A percentile compares a stretch with the other conserved stretches of the same genome.
Evolutionary conservation across 345 rosid genomes (phyloP).

Genomic region (Eucalyptus camaldulensis): DNA sequence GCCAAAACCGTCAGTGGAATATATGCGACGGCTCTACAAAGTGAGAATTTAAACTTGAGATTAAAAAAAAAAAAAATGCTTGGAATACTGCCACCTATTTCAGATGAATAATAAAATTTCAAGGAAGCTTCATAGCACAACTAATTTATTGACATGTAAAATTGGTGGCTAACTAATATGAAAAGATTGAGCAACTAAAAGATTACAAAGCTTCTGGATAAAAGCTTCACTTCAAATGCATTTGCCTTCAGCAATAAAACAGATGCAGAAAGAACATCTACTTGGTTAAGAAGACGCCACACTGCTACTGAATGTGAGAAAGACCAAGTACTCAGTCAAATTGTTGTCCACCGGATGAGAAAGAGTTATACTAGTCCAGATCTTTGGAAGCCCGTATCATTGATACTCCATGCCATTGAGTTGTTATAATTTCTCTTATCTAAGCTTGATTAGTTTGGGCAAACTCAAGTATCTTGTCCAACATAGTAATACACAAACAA

Average conservation of each 20-base stretch:
- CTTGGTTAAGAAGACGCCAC: neutral
- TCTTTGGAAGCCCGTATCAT: neutral
- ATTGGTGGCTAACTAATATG: neutral
- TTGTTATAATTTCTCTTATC: neutral
- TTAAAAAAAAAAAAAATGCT: neutral
- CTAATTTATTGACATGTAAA: neutral
- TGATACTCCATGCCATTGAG: neutral
- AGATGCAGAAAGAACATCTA: neutral
- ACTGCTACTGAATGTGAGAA: neutral
- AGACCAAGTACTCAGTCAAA: neutral
- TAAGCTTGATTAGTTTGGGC: neutral
- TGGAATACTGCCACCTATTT: neutral
- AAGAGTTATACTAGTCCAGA: neutral
- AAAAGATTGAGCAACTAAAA: neutral
- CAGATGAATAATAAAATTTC: neutral
- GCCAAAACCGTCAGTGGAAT: slow-evolving; percentile 95
- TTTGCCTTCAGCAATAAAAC: neutral
- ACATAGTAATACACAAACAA: neutral
- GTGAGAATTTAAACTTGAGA: neutral
- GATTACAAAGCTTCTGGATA: neutral
- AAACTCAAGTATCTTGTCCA: neutral
- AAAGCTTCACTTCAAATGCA: neutral
- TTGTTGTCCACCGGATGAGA: neutral
- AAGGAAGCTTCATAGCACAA: neutral
- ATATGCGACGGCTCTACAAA: slow-evolving; percentile 83